Base-by-base conservation (phyloP, 2,329 filamentous ascomycete genomes). In the Neonectria hederae region DNA sequence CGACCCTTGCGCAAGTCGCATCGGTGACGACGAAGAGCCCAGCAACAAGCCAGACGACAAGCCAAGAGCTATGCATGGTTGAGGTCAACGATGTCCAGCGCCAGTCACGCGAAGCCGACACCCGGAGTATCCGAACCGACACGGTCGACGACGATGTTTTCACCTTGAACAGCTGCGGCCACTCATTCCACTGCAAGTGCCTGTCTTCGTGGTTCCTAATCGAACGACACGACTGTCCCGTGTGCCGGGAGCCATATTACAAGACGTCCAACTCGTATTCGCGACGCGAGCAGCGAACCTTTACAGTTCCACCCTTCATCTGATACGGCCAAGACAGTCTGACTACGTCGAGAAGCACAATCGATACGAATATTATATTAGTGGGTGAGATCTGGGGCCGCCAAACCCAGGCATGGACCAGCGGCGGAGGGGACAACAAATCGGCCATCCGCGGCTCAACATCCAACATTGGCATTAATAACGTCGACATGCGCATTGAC, bases 131-230 rank as follows among this genome's bases (percentile, higher is more conserved):
- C 28, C n/a, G 57, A 9, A 17, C 42, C 21, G 46, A 54, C 19
- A 26, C 48, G 14, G 40, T 40, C 21, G 68, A 75, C 5, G 73
- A 77, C 54, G 77, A 81, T 4, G 69, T 81, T 4, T 30, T 83
- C 54, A 77, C 74, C 49, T 65, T 81, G 52, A 78, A 78, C 46
- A 68, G 57, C 21, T 83, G 80, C 43, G 75, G 73, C 1, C 81
- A 82, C 45, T 68, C 75, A 2, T 83, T 81, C 57, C 80, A 82
- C 65, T 74, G 77, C 5, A 74, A 74, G 8, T 82, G 81, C 24
- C 71, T 83, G 24, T 76, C 74, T 2, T 76, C 74, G 0, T 83
- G 80, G 80, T 80, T 80, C 54, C 60, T 80, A 35, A 74, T 75
- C 28, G 72, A 74, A 21, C 72, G 78, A 4, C 76, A 76, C 56